A percentile compares a stretch with the other conserved stretches of the same genome.
Conservation (phyloP, 2,329 filamentous ascomycete species). For the Curvularia sp. region DNA sequence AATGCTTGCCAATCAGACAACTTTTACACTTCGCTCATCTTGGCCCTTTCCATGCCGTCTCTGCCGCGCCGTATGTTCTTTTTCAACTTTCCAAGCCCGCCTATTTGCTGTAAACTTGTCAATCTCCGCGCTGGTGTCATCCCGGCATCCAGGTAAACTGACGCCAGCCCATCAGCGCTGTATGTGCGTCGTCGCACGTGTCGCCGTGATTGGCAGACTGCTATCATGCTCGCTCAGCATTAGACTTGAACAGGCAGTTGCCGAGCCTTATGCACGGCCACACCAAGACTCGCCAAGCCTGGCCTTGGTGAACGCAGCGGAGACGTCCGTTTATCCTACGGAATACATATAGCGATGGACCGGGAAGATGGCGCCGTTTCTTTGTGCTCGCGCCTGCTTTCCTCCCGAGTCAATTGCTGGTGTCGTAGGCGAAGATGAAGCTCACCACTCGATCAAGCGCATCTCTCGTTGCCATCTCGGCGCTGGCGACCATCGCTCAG, state of each 20-base stretch:
- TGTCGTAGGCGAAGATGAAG: conserved; percentile 30
- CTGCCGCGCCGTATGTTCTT: neutral
- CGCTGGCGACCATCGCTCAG: conserved; percentile 21
- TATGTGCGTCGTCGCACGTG: conserved; percentile 32
- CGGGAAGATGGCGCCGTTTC: neutral
- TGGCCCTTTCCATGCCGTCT: neutral
- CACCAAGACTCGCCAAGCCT: conserved; percentile 24
- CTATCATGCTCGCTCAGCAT: conserved; percentile 31
- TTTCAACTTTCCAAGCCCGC: conserved; percentile 12
- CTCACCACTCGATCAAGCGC: conserved; percentile 22
- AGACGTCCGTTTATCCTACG: conserved; percentile 14
- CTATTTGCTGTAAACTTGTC: conserved; percentile 9
- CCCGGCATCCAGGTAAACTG: conserved; percentile 24
- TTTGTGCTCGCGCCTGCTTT: conserved; percentile 11
- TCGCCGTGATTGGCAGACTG: conserved; percentile 34
- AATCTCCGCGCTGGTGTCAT: conserved; percentile 4
- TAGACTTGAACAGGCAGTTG: conserved; percentile 36
- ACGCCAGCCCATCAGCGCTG: conserved; percentile 13
- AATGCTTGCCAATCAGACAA: neutral
- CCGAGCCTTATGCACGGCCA: conserved; percentile 32
- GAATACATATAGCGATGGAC: conserved; percentile 24
- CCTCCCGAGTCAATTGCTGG: neutral
- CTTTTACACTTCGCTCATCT: neutral
- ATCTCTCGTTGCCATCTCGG: conserved; percentile 32
- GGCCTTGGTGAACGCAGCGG: conserved; percentile 7